Evolutionary conservation across 139 green algal species (phyloP).

Genomic region (Coelastrella sp.): DNA sequence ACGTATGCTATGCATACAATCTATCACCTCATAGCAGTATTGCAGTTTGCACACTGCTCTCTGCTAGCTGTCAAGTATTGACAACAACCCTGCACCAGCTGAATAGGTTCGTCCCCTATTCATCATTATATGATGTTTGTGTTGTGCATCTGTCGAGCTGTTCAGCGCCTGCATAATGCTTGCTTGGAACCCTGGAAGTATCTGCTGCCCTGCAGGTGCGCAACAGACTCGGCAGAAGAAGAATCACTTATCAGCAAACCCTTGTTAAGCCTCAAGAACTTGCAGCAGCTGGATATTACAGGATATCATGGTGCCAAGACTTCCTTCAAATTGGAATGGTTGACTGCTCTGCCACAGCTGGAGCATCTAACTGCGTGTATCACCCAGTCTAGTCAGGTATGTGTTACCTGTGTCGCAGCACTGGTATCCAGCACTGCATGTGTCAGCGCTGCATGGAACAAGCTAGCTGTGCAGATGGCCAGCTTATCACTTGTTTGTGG

Average conservation of each 20-base stretch:
- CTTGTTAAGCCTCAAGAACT: neutral
- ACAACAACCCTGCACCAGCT: no score
- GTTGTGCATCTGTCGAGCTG: neutral
- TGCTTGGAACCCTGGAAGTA: neutral
- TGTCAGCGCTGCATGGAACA: neutral
- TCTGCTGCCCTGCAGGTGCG: neutral
- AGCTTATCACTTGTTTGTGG: no score
- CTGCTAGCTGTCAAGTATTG: no score
- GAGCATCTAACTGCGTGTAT: conserved; percentile 15
- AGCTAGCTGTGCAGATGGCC: neutral
- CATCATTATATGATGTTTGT: no score
- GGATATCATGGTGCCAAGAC: neutral
- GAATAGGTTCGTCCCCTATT: no score
- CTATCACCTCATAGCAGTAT: no score
- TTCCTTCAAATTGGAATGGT: neutral
- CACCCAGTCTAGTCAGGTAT: neutral
- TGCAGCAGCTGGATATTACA: conserved; percentile 15
- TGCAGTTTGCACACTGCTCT: no score
- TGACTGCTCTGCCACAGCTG: neutral
- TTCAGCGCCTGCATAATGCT: neutral
- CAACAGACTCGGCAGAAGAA: neutral
- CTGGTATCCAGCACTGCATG: no score
- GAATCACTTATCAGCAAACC: neutral
- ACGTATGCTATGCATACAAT: no score
- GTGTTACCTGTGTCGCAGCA: neutral